These are phyloP conservation scores for Debaryomyces udenii DNA, from an alignment of 1,139 yeast species.

Conservation along the genomic window DNA sequence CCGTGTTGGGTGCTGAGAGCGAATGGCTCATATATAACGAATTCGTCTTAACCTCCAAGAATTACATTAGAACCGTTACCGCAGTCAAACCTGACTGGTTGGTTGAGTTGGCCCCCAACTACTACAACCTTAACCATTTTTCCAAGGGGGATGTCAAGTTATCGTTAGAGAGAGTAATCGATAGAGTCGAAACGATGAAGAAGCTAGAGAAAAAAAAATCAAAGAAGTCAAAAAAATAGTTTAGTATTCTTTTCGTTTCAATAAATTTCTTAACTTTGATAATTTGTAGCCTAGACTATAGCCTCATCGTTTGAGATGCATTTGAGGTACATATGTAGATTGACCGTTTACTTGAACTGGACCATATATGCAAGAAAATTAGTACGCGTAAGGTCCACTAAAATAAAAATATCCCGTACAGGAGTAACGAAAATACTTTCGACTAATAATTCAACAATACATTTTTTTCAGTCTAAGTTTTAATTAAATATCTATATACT, in stretches of 20 bases:
- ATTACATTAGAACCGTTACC: conserved; percentile 95
- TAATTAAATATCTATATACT: too few relatives aligned
- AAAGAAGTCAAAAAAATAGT: conserved; percentile 10
- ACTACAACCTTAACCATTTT: conserved; percentile 75
- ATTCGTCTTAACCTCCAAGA: conserved; percentile 89
- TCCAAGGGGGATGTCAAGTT: conserved; percentile 81
- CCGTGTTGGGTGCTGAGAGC: conserved; percentile 80
- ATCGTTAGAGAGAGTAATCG: conserved; percentile 70
- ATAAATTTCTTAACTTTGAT: not conserved
- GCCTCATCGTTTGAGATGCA: too few relatives aligned
- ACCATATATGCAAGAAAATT: too few relatives aligned
- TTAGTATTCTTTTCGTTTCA: conserved; percentile 1
- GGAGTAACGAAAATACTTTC: too few relatives aligned
- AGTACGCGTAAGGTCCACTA: too few relatives aligned
- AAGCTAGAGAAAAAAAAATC: conserved; percentile 35
- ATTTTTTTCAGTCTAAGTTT: too few relatives aligned
- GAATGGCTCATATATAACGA: conserved; percentile 97
- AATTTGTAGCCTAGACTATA: not conserved
- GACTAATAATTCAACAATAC: too few relatives aligned
- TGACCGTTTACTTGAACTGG: too few relatives aligned
- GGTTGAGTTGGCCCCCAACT: conserved; percentile 82
- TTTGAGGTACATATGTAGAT: too few relatives aligned
- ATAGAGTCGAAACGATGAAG: conserved; percentile 48
- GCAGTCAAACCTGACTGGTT: conserved; percentile 90
- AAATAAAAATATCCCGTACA: too few relatives aligned